Evolutionary conservation across 2,329 filamentous ascomycete genomes (phyloP), one percentile per base, ranked within the genome.

Genomic region (Leptosphaerulina australis): DNA sequence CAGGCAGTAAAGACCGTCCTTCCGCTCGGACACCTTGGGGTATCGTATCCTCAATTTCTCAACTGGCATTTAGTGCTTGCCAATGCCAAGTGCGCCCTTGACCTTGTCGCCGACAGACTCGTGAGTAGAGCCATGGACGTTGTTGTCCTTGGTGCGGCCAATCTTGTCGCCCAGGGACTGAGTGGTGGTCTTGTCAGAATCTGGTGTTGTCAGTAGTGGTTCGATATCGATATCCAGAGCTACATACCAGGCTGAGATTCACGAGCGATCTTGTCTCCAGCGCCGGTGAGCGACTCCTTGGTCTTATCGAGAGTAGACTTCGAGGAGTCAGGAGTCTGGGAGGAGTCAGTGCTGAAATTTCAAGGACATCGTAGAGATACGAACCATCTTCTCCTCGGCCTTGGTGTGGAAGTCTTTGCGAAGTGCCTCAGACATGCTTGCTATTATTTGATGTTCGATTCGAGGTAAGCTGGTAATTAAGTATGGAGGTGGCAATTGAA

Each of bases 231-330:
- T 15, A 3, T n/a, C n/a, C n/a, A n/a, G n/a, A 8, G n/a, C 9
- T 15, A 34, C 11, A 20, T 70, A 78, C 75, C 81, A 33, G 60
- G 59, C 45, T 63, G 56, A 9, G 39, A 46, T 28, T 58, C 62
- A 14, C 62, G 81, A 62, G 76, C 70, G 56, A 79, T 41, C 64
- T 82, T 83, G 75, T 86, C 84, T 47, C 67, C 71, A 49, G 77
- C 76, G 61, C 82, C 81, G 55, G 82, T 85, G 66, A 81, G 39
- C 46, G 71, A 68, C 71, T 86, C 83, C 70, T 80, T 81, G 56
- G 80, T 59, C 77, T 85, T 83, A 58, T 84, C 74, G 64, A 78
- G 73, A 62, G 82, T 83, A 55, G 83, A 85, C 77, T 87, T 86
- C 73, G 78, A 71, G 67, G 77, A 77, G 70, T 86, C 78, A 51